A percentile compares a stretch with the other conserved stretches of the same genome.
Evolutionary conservation across 495 filamentous ascomycete species (phyloP).

Genomic region (Penicillium odoratum): DNA sequence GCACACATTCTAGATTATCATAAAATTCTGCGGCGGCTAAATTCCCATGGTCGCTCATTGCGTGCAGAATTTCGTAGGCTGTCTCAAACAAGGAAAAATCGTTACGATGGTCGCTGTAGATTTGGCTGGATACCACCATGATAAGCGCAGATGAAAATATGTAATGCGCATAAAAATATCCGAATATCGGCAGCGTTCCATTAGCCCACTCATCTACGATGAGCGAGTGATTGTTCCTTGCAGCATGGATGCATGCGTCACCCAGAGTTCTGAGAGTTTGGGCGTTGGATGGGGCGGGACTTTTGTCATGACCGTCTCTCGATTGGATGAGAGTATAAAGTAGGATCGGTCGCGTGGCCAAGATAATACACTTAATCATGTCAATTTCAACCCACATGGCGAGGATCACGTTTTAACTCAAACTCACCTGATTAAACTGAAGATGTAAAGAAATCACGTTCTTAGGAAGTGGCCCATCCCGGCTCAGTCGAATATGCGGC

Average conservation of each 20-base stretch:
- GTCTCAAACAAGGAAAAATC: slow-evolving; percentile 31
- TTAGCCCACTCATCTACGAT: slow-evolving; percentile 39
- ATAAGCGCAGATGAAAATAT: slow-evolving; percentile 33
- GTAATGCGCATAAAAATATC: slow-evolving; percentile 39
- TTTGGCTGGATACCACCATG: slow-evolving; percentile 34
- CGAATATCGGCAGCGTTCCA: slow-evolving; percentile 33
- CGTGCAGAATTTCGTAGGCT: slow-evolving; percentile 27
- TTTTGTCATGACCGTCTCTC: slow-evolving; percentile 12
- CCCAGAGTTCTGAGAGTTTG: slow-evolving; percentile 27
- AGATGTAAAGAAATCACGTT: slow-evolving; percentile 34
- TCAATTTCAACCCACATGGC: not conserved
- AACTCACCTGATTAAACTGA: slow-evolving; percentile 34
- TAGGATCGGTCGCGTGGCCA: slow-evolving; percentile 33
- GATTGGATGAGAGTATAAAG: slow-evolving; percentile 29
- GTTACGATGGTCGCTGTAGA: slow-evolving; percentile 17
- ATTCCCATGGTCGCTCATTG: slow-evolving; percentile 33
- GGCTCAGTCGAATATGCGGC: slow-evolving; percentile 22
- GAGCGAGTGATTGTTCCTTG: slow-evolving; percentile 29
- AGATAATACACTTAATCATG: slow-evolving; percentile 28
- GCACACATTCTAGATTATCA: slow-evolving; percentile 29
- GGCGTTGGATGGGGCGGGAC: slow-evolving; percentile 14
- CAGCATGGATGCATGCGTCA: slow-evolving; percentile 36
- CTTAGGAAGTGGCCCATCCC: slow-evolving; percentile 19
- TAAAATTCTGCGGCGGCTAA: slow-evolving; percentile 34
- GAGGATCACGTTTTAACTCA: not conserved